phyloP scores from a whole-genome alignment of 2,329 filamentous ascomycete genomes.

The Colletotrichum viniferum region DNA sequence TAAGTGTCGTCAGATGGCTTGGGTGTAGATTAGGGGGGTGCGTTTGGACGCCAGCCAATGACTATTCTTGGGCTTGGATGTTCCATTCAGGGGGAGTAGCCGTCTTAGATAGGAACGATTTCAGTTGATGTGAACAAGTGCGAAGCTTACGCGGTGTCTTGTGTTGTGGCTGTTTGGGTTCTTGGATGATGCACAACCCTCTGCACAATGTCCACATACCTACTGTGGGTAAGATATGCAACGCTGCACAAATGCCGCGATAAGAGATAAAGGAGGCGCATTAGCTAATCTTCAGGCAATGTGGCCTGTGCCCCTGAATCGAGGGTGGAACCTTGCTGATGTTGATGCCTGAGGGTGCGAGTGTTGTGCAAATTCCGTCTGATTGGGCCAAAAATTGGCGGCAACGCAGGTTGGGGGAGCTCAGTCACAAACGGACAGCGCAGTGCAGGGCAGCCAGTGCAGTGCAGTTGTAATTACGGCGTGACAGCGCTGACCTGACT shows the following conservation, averaged over 20 bases:
- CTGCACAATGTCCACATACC: neutral
- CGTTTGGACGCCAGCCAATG: constrained; percentile 1
- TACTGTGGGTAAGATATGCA: neutral
- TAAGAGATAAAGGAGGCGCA: neutral
- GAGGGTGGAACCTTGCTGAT: neutral
- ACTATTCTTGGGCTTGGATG: constrained; percentile 7
- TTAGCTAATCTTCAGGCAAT: neutral
- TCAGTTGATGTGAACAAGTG: neutral
- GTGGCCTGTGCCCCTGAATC: constrained; percentile 15
- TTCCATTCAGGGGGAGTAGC: neutral
- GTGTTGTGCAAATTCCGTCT: neutral
- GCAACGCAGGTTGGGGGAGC: neutral
- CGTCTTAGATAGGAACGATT: neutral
- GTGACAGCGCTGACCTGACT: neutral
- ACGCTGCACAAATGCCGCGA: neutral
- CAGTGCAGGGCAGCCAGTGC: neutral
- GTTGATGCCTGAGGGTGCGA: constrained; percentile 16
- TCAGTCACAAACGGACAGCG: neutral
- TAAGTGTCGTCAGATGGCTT: neutral
- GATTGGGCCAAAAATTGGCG: constrained; percentile 14
- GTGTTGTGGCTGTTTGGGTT: neutral
- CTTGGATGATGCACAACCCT: neutral
- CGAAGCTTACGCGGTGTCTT: neutral
- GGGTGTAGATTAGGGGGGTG: neutral
- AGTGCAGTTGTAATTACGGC: neutral